Evolutionary conservation across 208 protist species (phyloP), one percentile per base, ranked within the genome.

Genomic region (Acanthamoeba healyi): DNA sequence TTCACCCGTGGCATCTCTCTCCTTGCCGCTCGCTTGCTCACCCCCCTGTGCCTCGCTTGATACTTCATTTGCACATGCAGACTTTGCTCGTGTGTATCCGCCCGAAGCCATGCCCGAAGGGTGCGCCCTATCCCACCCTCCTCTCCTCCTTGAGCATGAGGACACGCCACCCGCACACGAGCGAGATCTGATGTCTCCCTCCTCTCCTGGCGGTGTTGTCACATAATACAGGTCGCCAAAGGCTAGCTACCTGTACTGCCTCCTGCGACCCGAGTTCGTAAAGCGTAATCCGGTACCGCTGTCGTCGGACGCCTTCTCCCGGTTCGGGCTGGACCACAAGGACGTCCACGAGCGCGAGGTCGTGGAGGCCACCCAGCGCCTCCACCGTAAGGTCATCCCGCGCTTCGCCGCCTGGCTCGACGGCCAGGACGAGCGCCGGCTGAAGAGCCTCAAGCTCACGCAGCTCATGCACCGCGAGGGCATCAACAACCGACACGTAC

Each of bases 401-500:
- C 46, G 46, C 26, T 61, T 63, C 15, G 79, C 79, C 36, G 40
- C 46, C 26, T 79, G 70, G 70, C 79, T 87, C 44, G n/a, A 63
- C 46, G 14, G 34, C 29, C 46, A 29, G 7, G 79, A 87, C 42
- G 46, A 54, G 44, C 79, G 49, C 32, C 49, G 29, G 10, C 26
- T 87, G 14, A 54, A 63, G 29, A 24, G 46, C 6, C 79, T 87
- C 4, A 87, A 87, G 29, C 49, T 87, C 19, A 87, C 46, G 3
- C 49, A 63, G n/a, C 46, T 63, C 29, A 54, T 87, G 40, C 79
- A 87, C 34, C 40, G 49, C 26, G 46, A 61, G 24, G 79, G 79
- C 46, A 87, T 87, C 79, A 87, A 87, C 29, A 87, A 61, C 40
- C 79, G 79, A 32, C 49, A 87, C 58, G 46, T 87, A 32, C 36